Conservation (phyloP, 1,284 basidiomycete genomes). For the Cutaneotrichosporon dermatis region DNA sequence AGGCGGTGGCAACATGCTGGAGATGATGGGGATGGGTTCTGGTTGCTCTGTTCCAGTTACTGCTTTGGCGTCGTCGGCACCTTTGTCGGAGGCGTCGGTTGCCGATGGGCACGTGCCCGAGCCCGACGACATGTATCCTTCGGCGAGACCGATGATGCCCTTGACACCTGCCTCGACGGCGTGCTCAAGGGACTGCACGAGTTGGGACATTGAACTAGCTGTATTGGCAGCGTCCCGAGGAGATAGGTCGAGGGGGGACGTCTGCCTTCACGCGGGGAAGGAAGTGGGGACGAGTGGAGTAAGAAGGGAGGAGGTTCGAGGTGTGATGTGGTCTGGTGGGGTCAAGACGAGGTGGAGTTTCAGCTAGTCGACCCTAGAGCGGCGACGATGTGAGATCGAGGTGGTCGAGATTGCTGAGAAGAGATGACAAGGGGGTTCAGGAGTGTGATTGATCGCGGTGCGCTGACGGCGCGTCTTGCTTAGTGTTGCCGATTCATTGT, state of each 20-base stretch:
- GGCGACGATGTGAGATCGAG: background rate
- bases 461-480: slow-evolving; percentile 3
- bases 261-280: too few relatives aligned
- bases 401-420: background rate
- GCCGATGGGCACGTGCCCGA: background rate
- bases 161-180: slow-evolving; percentile 41
- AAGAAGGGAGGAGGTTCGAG: too few relatives aligned
- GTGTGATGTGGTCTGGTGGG: too few relatives aligned
- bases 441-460: background rate
- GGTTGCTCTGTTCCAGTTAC: background rate
- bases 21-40: slow-evolving; percentile 11
- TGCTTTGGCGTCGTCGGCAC: background rate
- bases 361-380: background rate
- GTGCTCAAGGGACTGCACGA: slow-evolving; percentile 33
- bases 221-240: too few relatives aligned
- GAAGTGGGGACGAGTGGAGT: too few relatives aligned
- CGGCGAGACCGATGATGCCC: slow-evolving; percentile 28
- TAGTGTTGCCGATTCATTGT: background rate
- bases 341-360: too few relatives aligned
- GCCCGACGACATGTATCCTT: slow-evolving; percentile 1
- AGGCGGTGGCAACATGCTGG: background rate
- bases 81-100: background rate
- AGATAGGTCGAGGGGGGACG: too few relatives aligned
- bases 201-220: slow-evolving; percentile 27
- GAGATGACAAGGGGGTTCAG: too few relatives aligned